Evolutionary conservation across 768 basidiomycete species (phyloP), one percentile per base, ranked within the genome.

Genomic region (Auricularia cornea): DNA sequence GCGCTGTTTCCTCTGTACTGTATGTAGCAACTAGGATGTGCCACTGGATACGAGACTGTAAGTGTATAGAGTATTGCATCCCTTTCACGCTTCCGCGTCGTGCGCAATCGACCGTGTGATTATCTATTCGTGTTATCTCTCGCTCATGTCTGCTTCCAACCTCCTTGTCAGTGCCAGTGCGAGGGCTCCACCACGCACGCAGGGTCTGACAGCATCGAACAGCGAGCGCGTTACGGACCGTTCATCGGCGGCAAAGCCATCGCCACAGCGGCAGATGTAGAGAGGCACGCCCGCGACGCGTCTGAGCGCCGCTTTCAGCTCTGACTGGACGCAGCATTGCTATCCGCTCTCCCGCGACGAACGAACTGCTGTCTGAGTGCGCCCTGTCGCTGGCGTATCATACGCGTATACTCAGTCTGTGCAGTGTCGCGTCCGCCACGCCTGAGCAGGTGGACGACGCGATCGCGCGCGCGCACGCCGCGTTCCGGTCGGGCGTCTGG

Each of bases 401-500:
- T 8, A 38, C 8, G 35, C 35, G 16, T 38, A 38, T 38, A 38
- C 69, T 76, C 14, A 70, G 90, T 35, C 60, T 63, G 10, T 38
- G 35, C 23, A 67, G 68, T 5, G 81, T 92, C 35, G 72, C 75
- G 1, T 79, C 81, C 48, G 77, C 88, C 1, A 82, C 83, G 0
- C 68, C 77, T 2, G 72, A 79, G 6, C 81, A 84, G 61, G 85
- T 90, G 6, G 71, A 78, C 23, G 65, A 72, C 5, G 78, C 85
- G 0, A 83, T 92, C 0, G 63, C 70, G 60, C 74, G 75, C 32
- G 88, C 89, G 0, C 82, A 92, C 59, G 70, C 74, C 3, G 78
- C 74, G 3, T 92, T 87, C 70, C 74, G 82, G 48, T 83, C 85
- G 1, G 91, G 90, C 2, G 71, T 81, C 40, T 93, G 92, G 92